Evolutionary conservation across 352 stramenopile genomes (phyloP), one percentile per base, ranked within the genome.

Genomic region (Phytophthora constricta): DNA sequence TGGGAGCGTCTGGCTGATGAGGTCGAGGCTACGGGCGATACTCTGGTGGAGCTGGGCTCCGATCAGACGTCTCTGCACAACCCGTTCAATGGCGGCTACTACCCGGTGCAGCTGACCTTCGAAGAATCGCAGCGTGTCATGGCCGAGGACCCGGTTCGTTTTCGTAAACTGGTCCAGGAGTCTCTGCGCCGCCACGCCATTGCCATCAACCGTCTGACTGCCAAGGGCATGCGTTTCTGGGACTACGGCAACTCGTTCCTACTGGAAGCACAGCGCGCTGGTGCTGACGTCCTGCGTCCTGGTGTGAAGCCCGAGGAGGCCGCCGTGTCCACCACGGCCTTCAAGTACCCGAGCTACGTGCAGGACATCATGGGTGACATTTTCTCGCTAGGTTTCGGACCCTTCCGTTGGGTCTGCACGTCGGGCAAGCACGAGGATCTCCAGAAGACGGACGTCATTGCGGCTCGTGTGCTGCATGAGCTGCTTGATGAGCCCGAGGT

Each of bases 311-410:
- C 71, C 25, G 77, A 86, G 23, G 73, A 76, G 19, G 77, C 85
- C 26, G 85, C 77, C 9, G 79, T 82, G 52, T 96, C 95, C 39
- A 83, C 84, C 17, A 88, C 76, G 3, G 80, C 86, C 33, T 97
- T 97, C 71, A 84, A 86, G 62, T 97, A 97, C 75, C 86, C 87
- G 27, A 93, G 81, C 26, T 96, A 96, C 70, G 87, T 97, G 27
- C 87, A 97, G 68, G 90, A 96, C 66, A 97, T 97, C 57, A 96
- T 97, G 89, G 90, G 90, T 42, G 89, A 96, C 74, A 96, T 97
- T 61, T 96, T 96, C 75, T 96, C 85, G 41, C 85, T 96, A 16
- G 90, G 90, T 23, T 97, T 97, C 66, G 90, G 90, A 17, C 89
- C 90, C 8, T 97, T 97, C 82, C 87, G 89, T 17, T 97, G 90